Percentiles rank a stretch among this genome's conserved stretches.
Conservation (phyloP, 208 protist genomes). For the Acanthamoeba sp. region DNA sequence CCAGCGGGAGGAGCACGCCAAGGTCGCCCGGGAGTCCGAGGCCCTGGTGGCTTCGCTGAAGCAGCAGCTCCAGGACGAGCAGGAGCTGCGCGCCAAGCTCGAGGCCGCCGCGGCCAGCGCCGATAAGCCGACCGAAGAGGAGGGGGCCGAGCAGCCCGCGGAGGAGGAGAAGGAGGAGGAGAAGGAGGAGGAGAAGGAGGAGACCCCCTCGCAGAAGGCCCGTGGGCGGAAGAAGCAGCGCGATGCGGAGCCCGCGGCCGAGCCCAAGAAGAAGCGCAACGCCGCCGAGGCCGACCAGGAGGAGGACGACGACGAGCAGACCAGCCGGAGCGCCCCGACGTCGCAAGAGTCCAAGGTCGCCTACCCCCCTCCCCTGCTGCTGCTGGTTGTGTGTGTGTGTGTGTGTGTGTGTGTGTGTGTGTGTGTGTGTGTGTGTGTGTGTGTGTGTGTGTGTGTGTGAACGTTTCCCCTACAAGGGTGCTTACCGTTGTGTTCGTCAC, state of each 20-base stretch:
- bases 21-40: background rate
- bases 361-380: no score
- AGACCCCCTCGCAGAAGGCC: background rate
- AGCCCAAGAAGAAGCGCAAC: background rate
- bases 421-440: no score
- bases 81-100: constrained; percentile 5
- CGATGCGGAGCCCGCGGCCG: background rate
- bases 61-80: background rate
- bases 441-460: no score
- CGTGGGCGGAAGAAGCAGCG: background rate
- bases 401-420: no score
- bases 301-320: background rate
- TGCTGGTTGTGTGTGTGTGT: no score
- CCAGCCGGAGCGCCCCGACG: background rate
- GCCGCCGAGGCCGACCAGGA: background rate
- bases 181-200: background rate
- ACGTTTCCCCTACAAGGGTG: no score
- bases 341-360: background rate
- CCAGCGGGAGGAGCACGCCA: background rate
- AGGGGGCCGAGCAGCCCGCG: background rate
- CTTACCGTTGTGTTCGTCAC: no score
- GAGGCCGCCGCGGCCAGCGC: background rate
- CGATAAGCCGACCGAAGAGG: background rate
- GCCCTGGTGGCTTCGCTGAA: background rate
- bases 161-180: background rate